Evolutionary conservation across 345 rosid species (phyloP).

Genomic region (Nephelium lappaceum): DNA sequence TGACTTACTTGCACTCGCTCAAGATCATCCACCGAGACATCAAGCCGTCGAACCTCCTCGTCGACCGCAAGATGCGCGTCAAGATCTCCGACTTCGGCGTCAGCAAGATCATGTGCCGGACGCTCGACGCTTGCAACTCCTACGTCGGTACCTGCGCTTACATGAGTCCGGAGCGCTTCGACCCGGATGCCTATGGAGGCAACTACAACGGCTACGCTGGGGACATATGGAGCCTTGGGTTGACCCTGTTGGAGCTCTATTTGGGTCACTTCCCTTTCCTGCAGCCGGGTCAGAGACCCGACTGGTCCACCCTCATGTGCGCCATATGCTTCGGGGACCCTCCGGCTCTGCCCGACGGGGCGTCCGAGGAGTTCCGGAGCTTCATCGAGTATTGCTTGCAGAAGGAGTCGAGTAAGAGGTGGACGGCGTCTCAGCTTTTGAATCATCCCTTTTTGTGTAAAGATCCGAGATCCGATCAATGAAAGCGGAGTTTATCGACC

Average conservation of each 20-base stretch:
- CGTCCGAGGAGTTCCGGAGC: conserved; percentile 67
- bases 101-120: conserved; percentile 67
- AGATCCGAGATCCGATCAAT: conserved; percentile 21
- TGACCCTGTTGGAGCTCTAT: conserved; percentile 75
- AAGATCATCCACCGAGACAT: conserved; percentile 84
- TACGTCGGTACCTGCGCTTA: conserved; percentile 93
- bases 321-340: conserved; percentile 90
- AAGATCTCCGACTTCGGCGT: conserved; percentile 92
- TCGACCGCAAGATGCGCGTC: conserved; percentile 56
- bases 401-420: conserved; percentile 72
- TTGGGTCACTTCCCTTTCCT: conserved; percentile 76
- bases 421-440: conserved; percentile 72
- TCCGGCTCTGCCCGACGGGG: conserved; percentile 56
- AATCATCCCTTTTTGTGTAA: conserved; percentile 63
- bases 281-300: conserved; percentile 73
- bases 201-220: conserved; percentile 73
- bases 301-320: conserved; percentile 91
- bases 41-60: conserved; percentile 78
- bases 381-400: conserved; percentile 76
- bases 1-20: conserved; percentile 61
- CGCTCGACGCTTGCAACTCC: conserved; percentile 75
- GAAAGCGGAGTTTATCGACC: background rate
- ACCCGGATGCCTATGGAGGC: conserved; percentile 64
- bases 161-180: conserved; percentile 92
- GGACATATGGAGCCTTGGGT: conserved; percentile 87